These are phyloP conservation scores for Gracilaria gracilis DNA, from an alignment of 23 red algal genomes.

Conservation along the genomic window DNA sequence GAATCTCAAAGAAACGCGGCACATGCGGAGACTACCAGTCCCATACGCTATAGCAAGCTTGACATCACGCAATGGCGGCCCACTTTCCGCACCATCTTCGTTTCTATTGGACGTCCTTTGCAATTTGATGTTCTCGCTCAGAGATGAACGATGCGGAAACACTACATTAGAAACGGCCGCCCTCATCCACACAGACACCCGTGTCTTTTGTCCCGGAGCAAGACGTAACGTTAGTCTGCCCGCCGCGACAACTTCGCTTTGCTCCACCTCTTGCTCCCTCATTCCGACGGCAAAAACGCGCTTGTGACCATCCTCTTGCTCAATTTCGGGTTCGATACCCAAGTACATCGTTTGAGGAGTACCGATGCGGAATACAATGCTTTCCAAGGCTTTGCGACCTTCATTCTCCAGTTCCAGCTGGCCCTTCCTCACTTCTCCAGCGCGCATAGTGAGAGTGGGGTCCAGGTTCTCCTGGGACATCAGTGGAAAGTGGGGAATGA, in stretches of 20 bases:
- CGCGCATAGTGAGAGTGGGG: conserved; percentile 47
- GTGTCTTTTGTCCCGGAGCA: conserved; percentile 5
- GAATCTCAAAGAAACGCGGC: conserved; percentile 42
- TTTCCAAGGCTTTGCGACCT: conserved; percentile 21
- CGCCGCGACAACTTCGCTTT: conserved; percentile 32
- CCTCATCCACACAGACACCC: conserved; percentile 42
- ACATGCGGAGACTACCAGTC: conserved; percentile 3
- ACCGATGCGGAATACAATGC: conserved; percentile 66
- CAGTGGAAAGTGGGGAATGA: conserved; percentile 19
- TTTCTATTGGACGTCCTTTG: conserved; percentile 27
- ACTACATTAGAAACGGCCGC: conserved; percentile 53
- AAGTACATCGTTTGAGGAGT: conserved; percentile 66
- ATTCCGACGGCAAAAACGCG: conserved; percentile 44
- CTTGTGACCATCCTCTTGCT: not conserved
- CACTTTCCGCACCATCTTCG: not conserved
- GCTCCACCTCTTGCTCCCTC: conserved; percentile 31
- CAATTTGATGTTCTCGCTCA: conserved; percentile 43
- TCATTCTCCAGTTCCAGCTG: conserved; percentile 53
- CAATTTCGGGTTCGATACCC: conserved; percentile 27
- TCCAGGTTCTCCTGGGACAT: not conserved
- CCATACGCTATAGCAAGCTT: conserved; percentile 62
- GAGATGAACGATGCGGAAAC: conserved; percentile 25
- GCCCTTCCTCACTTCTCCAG: conserved; percentile 40
- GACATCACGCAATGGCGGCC: conserved; percentile 12
- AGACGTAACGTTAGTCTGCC: conserved; percentile 12